Evolutionary conservation across 1,284 basidiomycete species (phyloP), one percentile per base, ranked within the genome.

Genomic region (Pyrrhoderma noxium): DNA sequence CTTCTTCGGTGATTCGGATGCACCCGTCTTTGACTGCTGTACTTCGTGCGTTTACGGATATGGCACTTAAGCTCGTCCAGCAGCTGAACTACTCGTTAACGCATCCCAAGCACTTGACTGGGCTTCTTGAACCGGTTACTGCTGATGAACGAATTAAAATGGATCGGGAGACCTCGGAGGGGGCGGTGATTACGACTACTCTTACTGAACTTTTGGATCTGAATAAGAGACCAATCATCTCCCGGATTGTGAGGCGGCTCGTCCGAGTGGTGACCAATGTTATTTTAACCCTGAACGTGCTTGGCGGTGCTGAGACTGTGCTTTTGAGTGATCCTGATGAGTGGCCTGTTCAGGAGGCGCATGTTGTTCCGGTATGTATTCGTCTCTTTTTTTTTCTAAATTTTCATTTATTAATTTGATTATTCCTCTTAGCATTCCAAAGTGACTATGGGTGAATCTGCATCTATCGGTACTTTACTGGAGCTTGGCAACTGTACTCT

Each of bases 61-160:
- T 78, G 51, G 81, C 82, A 0, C 69, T 93, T 16, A 68, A 77
- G 35, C 76, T 94, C n/a, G 70, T 98, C 0, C 89, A 92, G 62
- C 87, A 93, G 55, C 67, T 95, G 52, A 92, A 92, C 62, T 93
- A 93, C 60, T 88, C 91, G 0, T 73, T 95, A 48, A 86, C 89
- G 1, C 93, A 96, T 67, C 93, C 94, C 5, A 87, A 92, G 59
- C 85, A 91, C 58, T 76, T 96, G 18, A 79, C 83, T 0, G 84
- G 82, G 52, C 71, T 92, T 37, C 73, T 95, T 55, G 89, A 93
- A 55, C 85, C 89, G 2, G 72, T 87, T n/a, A 85, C 85, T 0
- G 64, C 75, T 2, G 86, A 87, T n/a, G 91, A 94, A 57, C 75
- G 82, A 37, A 63, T 67, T 0, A 74, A 75, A 56, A 69, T 83